These are phyloP conservation scores for Suillus subaureus DNA, from an alignment of 768 basidiomycete genomes.

Conservation along the genomic window DNA sequence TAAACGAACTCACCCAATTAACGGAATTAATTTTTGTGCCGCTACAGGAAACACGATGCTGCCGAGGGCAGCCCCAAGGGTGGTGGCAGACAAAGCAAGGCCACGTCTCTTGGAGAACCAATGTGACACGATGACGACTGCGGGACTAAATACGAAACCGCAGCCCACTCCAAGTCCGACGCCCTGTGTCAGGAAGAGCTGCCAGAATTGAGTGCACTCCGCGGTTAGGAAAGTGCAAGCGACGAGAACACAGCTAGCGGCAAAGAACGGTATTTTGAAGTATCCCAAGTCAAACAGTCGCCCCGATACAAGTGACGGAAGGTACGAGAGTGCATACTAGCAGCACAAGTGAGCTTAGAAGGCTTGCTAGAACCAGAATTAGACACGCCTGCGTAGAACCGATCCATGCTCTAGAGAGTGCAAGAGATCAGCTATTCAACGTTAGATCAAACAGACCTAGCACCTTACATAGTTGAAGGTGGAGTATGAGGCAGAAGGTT, in stretches of 20 bases:
- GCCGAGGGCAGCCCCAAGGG: constrained; percentile 68
- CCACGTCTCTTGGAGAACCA: constrained; percentile 67
- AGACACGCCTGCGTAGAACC: constrained; percentile 66
- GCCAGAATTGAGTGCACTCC: constrained; percentile 76
- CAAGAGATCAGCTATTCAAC: not conserved
- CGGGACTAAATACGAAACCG: constrained; percentile 66
- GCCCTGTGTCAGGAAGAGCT: constrained; percentile 76
- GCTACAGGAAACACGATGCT: constrained; percentile 69
- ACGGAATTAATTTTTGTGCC: constrained; percentile 53
- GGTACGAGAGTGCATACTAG: constrained; percentile 63
- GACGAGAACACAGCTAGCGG: constrained; percentile 53
- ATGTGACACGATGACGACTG: constrained; percentile 61
- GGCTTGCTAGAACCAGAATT: constrained; percentile 1
- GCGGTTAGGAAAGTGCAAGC: constrained; percentile 63
- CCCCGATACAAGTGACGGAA: constrained; percentile 64
- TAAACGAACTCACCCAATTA: constrained; percentile 59
- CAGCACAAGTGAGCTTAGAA: not conserved
- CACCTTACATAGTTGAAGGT: constrained; percentile 62
- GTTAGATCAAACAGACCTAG: not conserved
- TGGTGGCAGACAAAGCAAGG: constrained; percentile 60
- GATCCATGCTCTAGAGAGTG: constrained; percentile 68
- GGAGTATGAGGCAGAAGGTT: constrained; percentile 48
- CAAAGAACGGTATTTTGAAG: constrained; percentile 51
- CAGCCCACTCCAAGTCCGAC: constrained; percentile 61
- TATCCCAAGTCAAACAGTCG: constrained; percentile 76